phyloP scores from a whole-genome alignment of 2,329 filamentous ascomycete genomes.

The Sporothrix euskadiensis region DNA sequence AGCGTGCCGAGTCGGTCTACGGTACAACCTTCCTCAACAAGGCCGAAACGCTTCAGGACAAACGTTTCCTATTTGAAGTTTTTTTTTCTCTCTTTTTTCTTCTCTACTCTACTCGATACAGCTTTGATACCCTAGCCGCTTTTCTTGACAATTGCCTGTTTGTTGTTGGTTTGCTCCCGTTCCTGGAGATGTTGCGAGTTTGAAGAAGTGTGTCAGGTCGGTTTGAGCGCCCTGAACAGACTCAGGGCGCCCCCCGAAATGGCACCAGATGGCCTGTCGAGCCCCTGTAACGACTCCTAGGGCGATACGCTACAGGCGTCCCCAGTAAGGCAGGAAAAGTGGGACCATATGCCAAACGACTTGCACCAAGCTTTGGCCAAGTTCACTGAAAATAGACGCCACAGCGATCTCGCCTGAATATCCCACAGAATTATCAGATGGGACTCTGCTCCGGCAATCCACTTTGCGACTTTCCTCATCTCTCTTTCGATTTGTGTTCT shows the following conservation, averaged over 20 bases:
- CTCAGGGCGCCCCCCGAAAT: not conserved
- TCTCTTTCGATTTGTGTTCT: not conserved
- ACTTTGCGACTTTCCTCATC: not conserved
- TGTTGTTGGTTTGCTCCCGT: not conserved
- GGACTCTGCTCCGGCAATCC: not conserved
- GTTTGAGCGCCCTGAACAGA: constrained; percentile 34
- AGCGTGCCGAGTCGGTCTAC: not conserved
- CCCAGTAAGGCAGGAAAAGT: not conserved
- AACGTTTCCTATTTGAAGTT: not conserved
- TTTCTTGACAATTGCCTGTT: not conserved
- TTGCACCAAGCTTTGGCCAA: not conserved
- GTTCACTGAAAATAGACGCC: not conserved
- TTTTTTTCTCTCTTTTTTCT: not conserved
- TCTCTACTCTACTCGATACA: not conserved
- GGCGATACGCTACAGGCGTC: not conserved
- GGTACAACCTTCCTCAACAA: not conserved
- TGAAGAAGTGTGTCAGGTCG: constrained; percentile 35
- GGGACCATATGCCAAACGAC: not conserved
- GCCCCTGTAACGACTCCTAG: constrained; percentile 3
- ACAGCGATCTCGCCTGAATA: not conserved
- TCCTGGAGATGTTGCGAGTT: constrained; percentile 17
- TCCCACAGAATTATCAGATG: constrained; percentile 23
- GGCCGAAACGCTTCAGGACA: not conserved
- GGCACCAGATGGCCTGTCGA: not conserved
- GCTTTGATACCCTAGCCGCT: not conserved